Conservation (phyloP, 139 green algal species). For the Desmodesmus armatus region DNA sequence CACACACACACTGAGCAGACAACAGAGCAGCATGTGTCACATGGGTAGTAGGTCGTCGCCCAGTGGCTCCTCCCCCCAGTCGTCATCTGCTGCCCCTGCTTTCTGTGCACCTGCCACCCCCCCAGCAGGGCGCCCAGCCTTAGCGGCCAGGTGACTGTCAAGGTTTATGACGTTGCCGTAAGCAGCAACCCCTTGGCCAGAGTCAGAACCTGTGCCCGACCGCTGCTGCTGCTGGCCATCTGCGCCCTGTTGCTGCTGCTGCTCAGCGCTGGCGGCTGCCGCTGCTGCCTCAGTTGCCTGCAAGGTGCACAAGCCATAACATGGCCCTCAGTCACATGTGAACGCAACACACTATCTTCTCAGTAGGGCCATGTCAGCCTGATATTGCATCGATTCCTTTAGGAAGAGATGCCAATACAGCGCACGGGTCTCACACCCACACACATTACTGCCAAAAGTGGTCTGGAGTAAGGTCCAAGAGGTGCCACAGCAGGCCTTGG, state of each 20-base stretch:
- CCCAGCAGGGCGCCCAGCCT: neutral
- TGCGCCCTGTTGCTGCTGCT: conserved; percentile 12
- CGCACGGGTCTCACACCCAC: no score
- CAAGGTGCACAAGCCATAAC: neutral
- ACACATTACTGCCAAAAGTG: no score
- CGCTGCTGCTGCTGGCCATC: neutral
- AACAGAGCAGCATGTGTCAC: conserved; percentile 8
- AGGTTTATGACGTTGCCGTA: conserved; percentile 29
- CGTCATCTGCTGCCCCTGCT: conserved; percentile 52
- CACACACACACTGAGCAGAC: no score
- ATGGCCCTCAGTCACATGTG: neutral
- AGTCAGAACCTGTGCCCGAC: neutral
- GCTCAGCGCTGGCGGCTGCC: neutral
- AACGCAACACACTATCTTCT: neutral
- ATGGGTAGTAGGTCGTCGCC: conserved; percentile 79
- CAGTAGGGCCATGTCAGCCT: neutral
- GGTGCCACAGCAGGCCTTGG: no score
- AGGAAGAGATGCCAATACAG: no score
- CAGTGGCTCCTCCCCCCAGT: conserved; percentile 77
- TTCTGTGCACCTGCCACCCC: conserved; percentile 50
- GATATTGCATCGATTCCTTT: no score
- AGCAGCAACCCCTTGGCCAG: neutral
- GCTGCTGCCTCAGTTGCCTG: conserved; percentile 31
- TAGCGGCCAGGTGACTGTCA: conserved; percentile 13
- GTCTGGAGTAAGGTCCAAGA: no score